Conservation (phyloP, 257 asterid genomes). For the Solanum ossicruentum region DNA sequence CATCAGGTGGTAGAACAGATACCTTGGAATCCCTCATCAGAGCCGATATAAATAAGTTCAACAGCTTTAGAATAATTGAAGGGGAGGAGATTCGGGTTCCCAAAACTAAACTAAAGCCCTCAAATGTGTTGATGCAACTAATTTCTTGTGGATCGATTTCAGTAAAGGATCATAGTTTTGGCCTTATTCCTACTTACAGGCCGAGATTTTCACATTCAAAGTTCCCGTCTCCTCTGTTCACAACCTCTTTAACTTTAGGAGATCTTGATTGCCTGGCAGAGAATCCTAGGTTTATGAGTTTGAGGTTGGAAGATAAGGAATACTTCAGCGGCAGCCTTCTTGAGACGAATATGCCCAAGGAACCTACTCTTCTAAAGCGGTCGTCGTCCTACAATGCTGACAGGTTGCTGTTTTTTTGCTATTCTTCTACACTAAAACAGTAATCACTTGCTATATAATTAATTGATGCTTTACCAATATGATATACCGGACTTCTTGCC, state of each 20-base stretch:
- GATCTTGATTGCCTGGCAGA: slow-evolving; percentile 67
- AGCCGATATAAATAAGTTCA: slow-evolving; percentile 72
- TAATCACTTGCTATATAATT: background rate
- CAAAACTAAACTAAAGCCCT: slow-evolving; percentile 56
- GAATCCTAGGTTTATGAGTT: slow-evolving; percentile 50
- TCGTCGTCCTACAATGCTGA: slow-evolving; percentile 81
- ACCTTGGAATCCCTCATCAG: slow-evolving; percentile 84
- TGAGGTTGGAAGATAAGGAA: slow-evolving; percentile 74
- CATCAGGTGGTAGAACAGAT: slow-evolving; percentile 65
- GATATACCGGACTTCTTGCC: background rate
- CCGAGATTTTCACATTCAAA: slow-evolving; percentile 76
- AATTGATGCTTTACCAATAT: background rate
- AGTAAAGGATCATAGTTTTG: slow-evolving; percentile 82
- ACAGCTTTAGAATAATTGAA: slow-evolving; percentile 64
- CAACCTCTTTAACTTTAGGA: slow-evolving; percentile 59
- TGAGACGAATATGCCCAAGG: slow-evolving; percentile 60
- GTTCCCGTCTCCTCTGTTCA: slow-evolving; percentile 65
- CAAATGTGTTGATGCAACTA: slow-evolving; percentile 79
- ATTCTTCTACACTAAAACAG: background rate
- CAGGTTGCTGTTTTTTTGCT: slow-evolving; percentile 25
- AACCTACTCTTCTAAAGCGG: slow-evolving; percentile 48
- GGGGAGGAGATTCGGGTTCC: slow-evolving; percentile 52
- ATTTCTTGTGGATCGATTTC: slow-evolving; percentile 89
- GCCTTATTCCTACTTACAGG: slow-evolving; percentile 67
- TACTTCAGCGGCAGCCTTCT: slow-evolving; percentile 87